A percentile compares a stretch with the other conserved stretches of the same genome.
Evolutionary conservation across 805 yeast genomes (phyloP).

Genomic region (Spathaspora gorwiae): DNA sequence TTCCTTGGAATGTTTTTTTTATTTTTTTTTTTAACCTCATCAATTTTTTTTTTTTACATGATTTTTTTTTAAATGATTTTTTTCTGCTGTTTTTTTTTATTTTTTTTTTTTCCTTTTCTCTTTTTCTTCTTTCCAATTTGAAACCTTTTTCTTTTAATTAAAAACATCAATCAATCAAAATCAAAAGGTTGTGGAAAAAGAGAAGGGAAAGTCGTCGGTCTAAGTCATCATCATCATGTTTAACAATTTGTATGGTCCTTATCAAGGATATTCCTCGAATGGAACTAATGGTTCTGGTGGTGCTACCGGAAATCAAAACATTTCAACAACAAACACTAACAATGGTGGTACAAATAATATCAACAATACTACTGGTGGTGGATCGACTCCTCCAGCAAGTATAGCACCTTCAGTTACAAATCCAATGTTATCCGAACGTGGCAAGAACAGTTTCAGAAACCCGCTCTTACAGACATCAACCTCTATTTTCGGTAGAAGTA

Average conservation of each 20-base stretch:
- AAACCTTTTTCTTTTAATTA: too few species aligned
- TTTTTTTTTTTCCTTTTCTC: background rate
- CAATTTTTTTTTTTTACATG: background rate
- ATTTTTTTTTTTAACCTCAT: constrained; percentile 5
- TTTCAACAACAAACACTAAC: constrained; percentile 9
- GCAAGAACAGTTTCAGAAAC: constrained; percentile 1
- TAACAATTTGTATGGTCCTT: constrained; percentile 8
- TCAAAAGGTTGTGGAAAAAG: background rate
- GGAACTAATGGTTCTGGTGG: too few species aligned
- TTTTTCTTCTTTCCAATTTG: too few species aligned
- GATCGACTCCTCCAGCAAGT: constrained; percentile 2
- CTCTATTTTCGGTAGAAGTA: background rate
- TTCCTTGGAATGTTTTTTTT: constrained; percentile 1
- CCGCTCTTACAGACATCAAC: background rate
- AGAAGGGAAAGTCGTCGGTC: background rate
- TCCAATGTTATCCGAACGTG: constrained; percentile 1
- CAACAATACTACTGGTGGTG: constrained; percentile 5
- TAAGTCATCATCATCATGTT: constrained; percentile 1
- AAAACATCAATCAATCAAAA: background rate
- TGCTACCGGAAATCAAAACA: background rate
- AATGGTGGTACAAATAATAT: constrained; percentile 10
- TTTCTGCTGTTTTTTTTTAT: too few species aligned
- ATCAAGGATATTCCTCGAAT: constrained; percentile 7
- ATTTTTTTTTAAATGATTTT: too few species aligned
- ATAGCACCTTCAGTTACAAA: constrained; percentile 1